Base-by-base conservation (phyloP, 257 asterid species). In the Prunella vulgaris region DNA sequence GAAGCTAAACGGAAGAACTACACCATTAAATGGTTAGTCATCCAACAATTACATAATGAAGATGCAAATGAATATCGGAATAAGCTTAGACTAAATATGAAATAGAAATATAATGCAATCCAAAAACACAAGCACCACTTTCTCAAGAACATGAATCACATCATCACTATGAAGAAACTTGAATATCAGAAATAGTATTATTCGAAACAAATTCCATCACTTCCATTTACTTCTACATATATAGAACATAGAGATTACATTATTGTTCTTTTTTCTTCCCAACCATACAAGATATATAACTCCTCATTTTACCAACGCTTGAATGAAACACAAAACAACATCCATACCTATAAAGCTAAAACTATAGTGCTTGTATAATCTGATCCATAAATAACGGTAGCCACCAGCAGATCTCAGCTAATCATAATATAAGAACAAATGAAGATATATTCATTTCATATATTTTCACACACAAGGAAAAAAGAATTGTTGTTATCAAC, bases 1-100 rank as follows among this genome's bases (percentile, higher is more conserved):
- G 12, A 62, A 75, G 56, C 87, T 79, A 81, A 75, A 73, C 21
- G 7, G 72, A 56, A 73, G 14, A 66, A 14, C 8, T 24, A 49
- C 10, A 24, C 1, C 0, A 51, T 53, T 33, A 58, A 69, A 42
- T 12, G 5, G n/a, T 30, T 24, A 8, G 15, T 33, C 32, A 33
- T 10, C 48, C 48, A 58, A 9, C 5, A 25, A 15, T 35, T 30
- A 4, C 20, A 6, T 30, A 28, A 49, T 42, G 22, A 30, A 33
- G 25, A 68, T 13, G 40, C 30, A 10, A 68, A 21, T 20, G 24
- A 54, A 52, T 2, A 17, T 10, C 33, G 8, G 30, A 2, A 69
- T 25, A 5, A 4, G 22, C 4, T 40, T 10, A 21, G 4, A 24
- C 20, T 42, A 64, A 2, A 22, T 32, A 37, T 13, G 38, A 8